Conservation (phyloP, 441 rosid species). For the Hypseocharis bilobata region DNA sequence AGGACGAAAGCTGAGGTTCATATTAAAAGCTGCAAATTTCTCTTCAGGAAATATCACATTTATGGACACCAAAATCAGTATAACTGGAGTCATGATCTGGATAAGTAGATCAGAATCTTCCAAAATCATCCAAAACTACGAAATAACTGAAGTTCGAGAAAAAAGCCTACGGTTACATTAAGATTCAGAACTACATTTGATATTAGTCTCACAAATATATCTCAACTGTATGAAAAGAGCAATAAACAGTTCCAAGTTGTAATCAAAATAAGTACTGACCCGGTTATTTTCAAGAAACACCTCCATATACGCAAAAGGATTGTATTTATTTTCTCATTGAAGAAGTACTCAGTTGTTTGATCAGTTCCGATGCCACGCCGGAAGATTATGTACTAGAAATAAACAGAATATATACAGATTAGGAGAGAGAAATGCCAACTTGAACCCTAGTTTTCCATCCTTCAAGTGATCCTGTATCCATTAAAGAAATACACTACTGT, state of each 20-base stretch:
- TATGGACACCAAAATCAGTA: neutral
- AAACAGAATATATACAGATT: constrained; percentile 8
- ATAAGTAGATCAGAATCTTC: neutral
- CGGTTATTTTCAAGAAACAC: constrained; percentile 44
- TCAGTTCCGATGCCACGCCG: constrained; percentile 92
- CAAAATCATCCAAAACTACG: constrained; percentile 3
- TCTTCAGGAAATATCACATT: neutral
- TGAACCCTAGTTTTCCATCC: no score
- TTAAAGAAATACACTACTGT: no score
- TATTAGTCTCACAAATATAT: neutral
- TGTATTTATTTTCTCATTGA: constrained; percentile 84
- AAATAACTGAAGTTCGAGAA: neutral
- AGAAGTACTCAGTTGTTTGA: constrained; percentile 63
- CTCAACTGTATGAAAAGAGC: neutral
- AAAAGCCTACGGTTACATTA: neutral
- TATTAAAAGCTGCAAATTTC: neutral
- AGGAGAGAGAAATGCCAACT: neutral
- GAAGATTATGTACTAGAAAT: constrained; percentile 64
- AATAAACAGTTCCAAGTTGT: constrained; percentile 9
- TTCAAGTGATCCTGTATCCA: no score
- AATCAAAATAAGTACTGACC: constrained; percentile 35
- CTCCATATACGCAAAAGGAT: constrained; percentile 74
- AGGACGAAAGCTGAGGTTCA: neutral
- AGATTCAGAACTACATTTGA: neutral
- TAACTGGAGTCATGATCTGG: neutral